These are phyloP conservation scores for Phytophthora uliginosa DNA, from an alignment of 352 stramenopile genomes.

Conservation along the genomic window DNA sequence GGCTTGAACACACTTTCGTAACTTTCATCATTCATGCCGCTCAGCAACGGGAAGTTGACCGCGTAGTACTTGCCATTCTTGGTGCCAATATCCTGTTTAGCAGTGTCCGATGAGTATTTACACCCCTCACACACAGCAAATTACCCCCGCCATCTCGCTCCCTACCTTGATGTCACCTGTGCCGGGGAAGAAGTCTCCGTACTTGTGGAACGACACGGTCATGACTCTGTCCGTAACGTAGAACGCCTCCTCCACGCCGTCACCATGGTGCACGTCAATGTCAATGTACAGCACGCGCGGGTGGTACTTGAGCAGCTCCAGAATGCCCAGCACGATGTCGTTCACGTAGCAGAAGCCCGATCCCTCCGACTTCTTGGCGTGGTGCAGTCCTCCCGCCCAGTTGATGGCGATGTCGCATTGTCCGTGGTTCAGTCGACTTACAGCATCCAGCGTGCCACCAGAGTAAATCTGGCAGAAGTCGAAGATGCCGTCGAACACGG, in stretches of 20 bases:
- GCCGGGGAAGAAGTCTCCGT: conserved; percentile 99
- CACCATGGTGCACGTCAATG: conserved; percentile 99
- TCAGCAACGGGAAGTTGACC: conserved; percentile 98
- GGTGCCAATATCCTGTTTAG: conserved; percentile 92
- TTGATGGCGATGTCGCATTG: conserved; percentile 98
- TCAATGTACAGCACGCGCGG: conserved; percentile 99
- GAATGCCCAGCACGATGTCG: conserved; percentile 99
- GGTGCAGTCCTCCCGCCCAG: conserved; percentile 98
- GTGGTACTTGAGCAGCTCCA: conserved; percentile 99
- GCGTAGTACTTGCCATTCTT: conserved; percentile 96
- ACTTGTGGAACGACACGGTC: conserved; percentile 99
- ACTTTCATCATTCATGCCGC: conserved; percentile 96
- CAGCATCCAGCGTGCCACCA: conserved; percentile 97
- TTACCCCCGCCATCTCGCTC: not conserved
- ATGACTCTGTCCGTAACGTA: conserved; percentile 98
- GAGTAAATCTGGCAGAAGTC: conserved; percentile 99
- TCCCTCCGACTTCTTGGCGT: conserved; percentile 99
- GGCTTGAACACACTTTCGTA: conserved; percentile 98
- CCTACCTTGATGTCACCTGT: conserved; percentile 93
- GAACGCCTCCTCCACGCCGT: conserved; percentile 98
- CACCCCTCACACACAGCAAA: not conserved
- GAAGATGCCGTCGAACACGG: conserved; percentile 99
- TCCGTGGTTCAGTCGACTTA: conserved; percentile 97
- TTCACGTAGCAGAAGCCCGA: conserved; percentile 98
- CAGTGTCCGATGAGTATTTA: not conserved